Evolutionary conservation across 495 filamentous ascomycete species (phyloP).

Genomic region (Pseudevernia furfuracea): DNA sequence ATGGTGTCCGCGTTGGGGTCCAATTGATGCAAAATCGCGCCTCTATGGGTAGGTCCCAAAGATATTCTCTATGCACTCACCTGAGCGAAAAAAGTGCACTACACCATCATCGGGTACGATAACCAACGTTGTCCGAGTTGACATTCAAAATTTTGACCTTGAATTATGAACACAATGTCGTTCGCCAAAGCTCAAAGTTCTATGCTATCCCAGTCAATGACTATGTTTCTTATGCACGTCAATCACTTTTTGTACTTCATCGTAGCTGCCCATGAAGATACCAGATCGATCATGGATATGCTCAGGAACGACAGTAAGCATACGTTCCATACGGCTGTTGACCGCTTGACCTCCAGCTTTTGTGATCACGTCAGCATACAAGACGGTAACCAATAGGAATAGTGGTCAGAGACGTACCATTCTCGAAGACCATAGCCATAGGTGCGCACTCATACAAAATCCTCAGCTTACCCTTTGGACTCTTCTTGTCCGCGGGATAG

Average conservation of each 20-base stretch:
- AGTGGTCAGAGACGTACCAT: conserved; percentile 52
- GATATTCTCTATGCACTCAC: no score
- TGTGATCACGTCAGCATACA: conserved; percentile 12
- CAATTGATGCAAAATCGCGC: neutral
- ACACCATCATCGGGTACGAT: no score
- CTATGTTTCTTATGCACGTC: conserved; percentile 49
- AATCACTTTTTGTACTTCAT: conserved; percentile 95
- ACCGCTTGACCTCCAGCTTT: conserved; percentile 86
- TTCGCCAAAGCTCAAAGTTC: neutral
- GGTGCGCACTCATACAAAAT: conserved; percentile 98
- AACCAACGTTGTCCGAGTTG: no score
- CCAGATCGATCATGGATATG: conserved; percentile 93
- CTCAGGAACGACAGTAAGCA: conserved; percentile 84
- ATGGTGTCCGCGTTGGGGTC: no score
- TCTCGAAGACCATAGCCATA: conserved; percentile 99
- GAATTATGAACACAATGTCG: neutral
- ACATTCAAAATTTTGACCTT: no score
- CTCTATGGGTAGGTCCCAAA: neutral
- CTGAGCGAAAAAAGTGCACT: no score
- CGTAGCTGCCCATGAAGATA: conserved; percentile 90
- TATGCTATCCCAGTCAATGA: conserved; percentile 2
- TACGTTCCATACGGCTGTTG: conserved; percentile 77
- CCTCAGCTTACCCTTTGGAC: conserved; percentile 91
- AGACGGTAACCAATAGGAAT: neutral
- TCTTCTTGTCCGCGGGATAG: conserved; percentile 96